Base-by-base conservation (phyloP, 2,329 filamentous ascomycete genomes). In the Tolypocladium paradoxum region DNA sequence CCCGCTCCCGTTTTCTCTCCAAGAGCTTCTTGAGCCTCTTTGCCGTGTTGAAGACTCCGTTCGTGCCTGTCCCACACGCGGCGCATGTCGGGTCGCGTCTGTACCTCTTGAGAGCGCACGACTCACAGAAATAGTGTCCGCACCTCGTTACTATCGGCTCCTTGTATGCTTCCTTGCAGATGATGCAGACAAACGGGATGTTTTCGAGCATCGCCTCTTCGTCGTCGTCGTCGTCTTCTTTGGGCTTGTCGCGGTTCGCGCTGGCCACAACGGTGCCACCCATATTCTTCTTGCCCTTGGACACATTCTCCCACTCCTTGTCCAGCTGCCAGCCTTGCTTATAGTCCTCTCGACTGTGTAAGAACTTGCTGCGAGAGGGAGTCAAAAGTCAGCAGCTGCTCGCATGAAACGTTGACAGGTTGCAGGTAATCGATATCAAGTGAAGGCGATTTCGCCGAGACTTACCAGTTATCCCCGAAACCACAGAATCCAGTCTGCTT, bases 241-340 rank as follows among this genome's bases (percentile, higher is more conserved):
- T 65, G 6, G 57, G 60, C 11, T 53, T 57, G 40, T 69, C 64
- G 16, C 77, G 73, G 58, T 82, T 79, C 3, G 81, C 81, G 51
- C 76, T 82, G 29, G 82, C 79, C 2, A 87, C 74, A 0, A 82
- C 70, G 3, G 81, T 88, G 7, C 84, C 85, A 6, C 72, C 75
- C 0, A 79, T 60, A 46, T 79, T 76, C 64, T 82, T 84, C 68
- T 83, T 84, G 49, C 80, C 87, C 63, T 87, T 91, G 7, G 83
- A 88, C 2, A 85, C 83, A 36, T 82, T 85, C 65, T 99, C 93
- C 93, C 93, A 99, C 49, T 97, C 92, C 51, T 81, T 79, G 68
- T 99, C 93, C 5, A 99, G 77, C 67, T 97, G 90, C 93, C 93
- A 99, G 3, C 93, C 93, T 65, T 91, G 87, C 61, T 92, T 90